Percentiles rank a stretch among this genome's conserved stretches.
These are phyloP conservation scores for Somion occarium DNA, from an alignment of 1,284 basidiomycete species.

Conservation along the genomic window DNA sequence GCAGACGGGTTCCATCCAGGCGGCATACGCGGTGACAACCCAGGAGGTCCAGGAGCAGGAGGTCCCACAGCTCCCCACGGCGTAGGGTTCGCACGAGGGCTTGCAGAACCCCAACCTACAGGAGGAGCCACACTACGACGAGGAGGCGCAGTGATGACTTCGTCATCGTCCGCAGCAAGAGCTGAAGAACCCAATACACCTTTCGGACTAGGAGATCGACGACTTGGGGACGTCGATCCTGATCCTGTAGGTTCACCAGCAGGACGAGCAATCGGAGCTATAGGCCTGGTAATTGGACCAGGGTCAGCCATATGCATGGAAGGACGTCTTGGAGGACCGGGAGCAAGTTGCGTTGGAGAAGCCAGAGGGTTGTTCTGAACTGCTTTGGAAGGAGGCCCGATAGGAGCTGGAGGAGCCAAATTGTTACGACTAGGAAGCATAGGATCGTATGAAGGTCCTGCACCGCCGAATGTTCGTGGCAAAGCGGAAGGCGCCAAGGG, in stretches of 20 bases:
- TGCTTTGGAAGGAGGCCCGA: conserved; percentile 39
- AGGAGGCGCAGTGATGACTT: conserved; percentile 53
- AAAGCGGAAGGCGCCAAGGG: conserved; percentile 49
- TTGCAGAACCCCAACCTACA: conserved; percentile 39
- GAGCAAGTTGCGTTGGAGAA: conserved; percentile 34
- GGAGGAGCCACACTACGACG: conserved; percentile 38
- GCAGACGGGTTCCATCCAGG: conserved; percentile 33
- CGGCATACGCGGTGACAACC: conserved; percentile 33
- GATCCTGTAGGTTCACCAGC: conserved; percentile 44
- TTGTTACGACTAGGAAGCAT: conserved; percentile 32
- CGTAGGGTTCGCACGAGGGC: conserved; percentile 31
- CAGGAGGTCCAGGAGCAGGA: conserved; percentile 20
- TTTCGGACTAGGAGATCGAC: conserved; percentile 69
- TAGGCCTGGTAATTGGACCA: conserved; percentile 58
- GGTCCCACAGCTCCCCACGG: conserved; percentile 40
- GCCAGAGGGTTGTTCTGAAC: conserved; percentile 28
- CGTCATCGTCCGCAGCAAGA: conserved; percentile 71
- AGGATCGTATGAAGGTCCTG: conserved; percentile 45
- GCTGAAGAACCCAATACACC: conserved; percentile 72
- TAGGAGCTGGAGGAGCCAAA: conserved; percentile 43
- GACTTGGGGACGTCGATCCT: conserved; percentile 56
- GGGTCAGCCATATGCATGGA: conserved; percentile 36
- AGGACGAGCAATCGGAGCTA: conserved; percentile 38
- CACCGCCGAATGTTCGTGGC: conserved; percentile 41
- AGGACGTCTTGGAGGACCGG: conserved; percentile 31